A percentile compares a stretch with the other conserved stretches of the same genome.
Evolutionary conservation across 169 alveolate genomes (phyloP).

Genomic region (Cyclospora cayetanensis): DNA sequence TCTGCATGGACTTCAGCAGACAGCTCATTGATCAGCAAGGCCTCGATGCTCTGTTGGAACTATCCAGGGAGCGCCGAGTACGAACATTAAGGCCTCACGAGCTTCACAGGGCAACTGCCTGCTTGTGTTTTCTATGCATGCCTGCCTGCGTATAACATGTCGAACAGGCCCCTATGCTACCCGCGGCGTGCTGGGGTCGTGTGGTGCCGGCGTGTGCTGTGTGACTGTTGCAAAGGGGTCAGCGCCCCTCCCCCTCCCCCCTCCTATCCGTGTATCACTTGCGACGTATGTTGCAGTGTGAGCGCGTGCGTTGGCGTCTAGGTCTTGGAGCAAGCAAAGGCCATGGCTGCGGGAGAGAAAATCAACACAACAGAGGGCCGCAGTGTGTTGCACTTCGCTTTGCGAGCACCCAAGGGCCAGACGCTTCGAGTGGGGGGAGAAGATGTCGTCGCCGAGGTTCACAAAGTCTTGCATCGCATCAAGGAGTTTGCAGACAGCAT

Average conservation of each 20-base stretch:
- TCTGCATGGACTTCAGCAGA: slow-evolving; percentile 76
- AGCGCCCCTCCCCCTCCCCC: not conserved
- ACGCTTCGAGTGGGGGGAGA: slow-evolving; percentile 74
- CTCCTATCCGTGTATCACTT: not conserved
- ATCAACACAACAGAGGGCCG: slow-evolving; percentile 96
- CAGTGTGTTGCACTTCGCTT: slow-evolving; percentile 97
- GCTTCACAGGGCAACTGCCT: too few species aligned
- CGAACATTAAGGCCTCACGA: not conserved
- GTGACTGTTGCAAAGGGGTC: slow-evolving; percentile 1
- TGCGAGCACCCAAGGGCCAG: slow-evolving; percentile 89
- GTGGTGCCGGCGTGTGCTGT: not conserved
- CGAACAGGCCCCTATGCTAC: too few species aligned
- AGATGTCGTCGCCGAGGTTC: slow-evolving; percentile 77
- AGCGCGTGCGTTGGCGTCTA: not conserved
- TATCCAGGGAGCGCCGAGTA: slow-evolving; percentile 62
- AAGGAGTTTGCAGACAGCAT: slow-evolving; percentile 80
- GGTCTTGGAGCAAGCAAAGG: slow-evolving; percentile 61
- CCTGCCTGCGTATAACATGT: too few species aligned
- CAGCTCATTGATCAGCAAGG: slow-evolving; percentile 66
- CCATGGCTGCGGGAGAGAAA: slow-evolving; percentile 84
- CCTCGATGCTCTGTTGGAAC: slow-evolving; percentile 16
- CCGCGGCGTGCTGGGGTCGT: not conserved
- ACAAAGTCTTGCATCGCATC: slow-evolving; percentile 81
- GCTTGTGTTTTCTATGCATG: too few species aligned
- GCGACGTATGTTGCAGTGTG: not conserved